phyloP scores from a whole-genome alignment of 1,139 yeast species.

The Nakaseomyces nivariensis region DNA sequence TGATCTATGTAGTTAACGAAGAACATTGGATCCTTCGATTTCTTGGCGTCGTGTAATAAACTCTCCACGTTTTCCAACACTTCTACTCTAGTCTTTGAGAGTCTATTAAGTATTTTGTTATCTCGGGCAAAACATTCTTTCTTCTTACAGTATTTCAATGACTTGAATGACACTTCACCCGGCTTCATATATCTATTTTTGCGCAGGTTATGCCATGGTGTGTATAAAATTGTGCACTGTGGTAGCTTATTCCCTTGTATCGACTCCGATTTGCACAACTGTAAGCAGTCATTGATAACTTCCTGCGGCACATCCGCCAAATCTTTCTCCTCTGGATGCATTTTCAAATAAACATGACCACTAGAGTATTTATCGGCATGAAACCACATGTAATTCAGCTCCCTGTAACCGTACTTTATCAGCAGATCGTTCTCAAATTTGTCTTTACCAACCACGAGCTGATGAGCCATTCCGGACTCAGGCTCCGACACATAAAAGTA shows the following conservation, averaged over 20 bases:
- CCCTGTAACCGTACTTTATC: slow-evolving; percentile 58
- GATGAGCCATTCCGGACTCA: slow-evolving; percentile 12
- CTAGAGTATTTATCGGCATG: slow-evolving; percentile 75
- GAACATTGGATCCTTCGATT: slow-evolving; percentile 22
- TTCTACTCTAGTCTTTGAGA: slow-evolving; percentile 60
- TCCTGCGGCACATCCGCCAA: slow-evolving; percentile 43
- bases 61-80: slow-evolving; percentile 35
- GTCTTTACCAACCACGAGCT: slow-evolving; percentile 55
- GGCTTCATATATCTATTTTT: slow-evolving; percentile 69
- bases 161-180: slow-evolving; percentile 74
- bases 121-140: slow-evolving; percentile 49
- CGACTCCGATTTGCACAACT: slow-evolving; percentile 70
- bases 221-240: slow-evolving; percentile 60
- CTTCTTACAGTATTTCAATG: slow-evolving; percentile 44
- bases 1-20: slow-evolving; percentile 13
- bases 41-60: slow-evolving; percentile 24
- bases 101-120: slow-evolving; percentile 52
- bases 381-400: slow-evolving; percentile 58
- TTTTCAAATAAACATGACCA: slow-evolving; percentile 69
- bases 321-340: slow-evolving; percentile 37
- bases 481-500: slow-evolving; percentile 24
- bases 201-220: slow-evolving; percentile 66
- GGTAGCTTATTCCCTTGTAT: slow-evolving; percentile 68
- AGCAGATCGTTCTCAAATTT: slow-evolving; percentile 68
- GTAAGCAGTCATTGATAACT: slow-evolving; percentile 52